phyloP scores from a whole-genome alignment of 139 green algal genomes.

The Trebouxia sp. region DNA sequence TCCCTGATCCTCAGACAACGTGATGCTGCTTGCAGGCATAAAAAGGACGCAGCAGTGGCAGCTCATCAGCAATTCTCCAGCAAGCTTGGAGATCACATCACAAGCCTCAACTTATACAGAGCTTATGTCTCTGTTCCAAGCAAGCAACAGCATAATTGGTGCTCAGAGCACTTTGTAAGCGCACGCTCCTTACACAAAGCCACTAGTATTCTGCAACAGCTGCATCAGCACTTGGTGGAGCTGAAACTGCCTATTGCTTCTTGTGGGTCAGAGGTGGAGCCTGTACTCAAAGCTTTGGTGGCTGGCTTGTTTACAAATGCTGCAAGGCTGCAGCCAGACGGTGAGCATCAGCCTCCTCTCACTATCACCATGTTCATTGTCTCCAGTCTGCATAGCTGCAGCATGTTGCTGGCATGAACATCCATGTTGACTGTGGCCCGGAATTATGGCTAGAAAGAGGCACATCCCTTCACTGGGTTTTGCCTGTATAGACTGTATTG shows the following conservation, averaged over 20 bases:
- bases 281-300: conserved; percentile 60
- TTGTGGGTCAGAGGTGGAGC: conserved; percentile 7
- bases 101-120: conserved; percentile 69
- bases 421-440: too few relatives aligned
- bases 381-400: too few relatives aligned
- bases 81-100: conserved; percentile 80
- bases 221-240: background rate
- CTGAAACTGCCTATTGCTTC: background rate
- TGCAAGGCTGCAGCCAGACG: conserved; percentile 68
- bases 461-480: too few relatives aligned
- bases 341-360: too few relatives aligned
- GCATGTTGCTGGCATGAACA: too few relatives aligned
- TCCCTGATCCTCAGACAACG: background rate
- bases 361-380: too few relatives aligned
- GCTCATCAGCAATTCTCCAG: conserved; percentile 65
- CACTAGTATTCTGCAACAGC: conserved; percentile 24
- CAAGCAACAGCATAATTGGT: conserved; percentile 41
- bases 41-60: conserved; percentile 62
- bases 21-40: conserved; percentile 42
- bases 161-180: conserved; percentile 51
- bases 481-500: too few relatives aligned
- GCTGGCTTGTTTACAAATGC: conserved; percentile 82
- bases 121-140: conserved; percentile 46
- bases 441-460: too few relatives aligned
- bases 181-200: conserved; percentile 20